These are phyloP conservation scores for Coniochaeta hoffmannii DNA, from an alignment of 2,329 filamentous ascomycete genomes.

Conservation along the genomic window DNA sequence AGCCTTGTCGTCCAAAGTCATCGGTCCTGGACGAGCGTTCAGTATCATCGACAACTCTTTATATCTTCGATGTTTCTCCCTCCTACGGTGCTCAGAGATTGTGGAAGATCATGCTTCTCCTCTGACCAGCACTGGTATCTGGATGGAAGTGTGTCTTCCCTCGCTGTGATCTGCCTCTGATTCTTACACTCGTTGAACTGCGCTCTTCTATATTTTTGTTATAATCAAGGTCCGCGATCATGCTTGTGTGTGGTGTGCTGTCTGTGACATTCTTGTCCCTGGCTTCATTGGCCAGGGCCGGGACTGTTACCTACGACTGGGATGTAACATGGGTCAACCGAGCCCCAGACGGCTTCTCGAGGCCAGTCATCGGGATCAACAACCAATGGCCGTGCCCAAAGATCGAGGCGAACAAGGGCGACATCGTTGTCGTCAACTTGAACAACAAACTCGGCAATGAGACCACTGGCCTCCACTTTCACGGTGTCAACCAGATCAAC, in stretches of 20 bases:
- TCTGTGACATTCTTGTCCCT: constrained; percentile 11
- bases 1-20: neutral
- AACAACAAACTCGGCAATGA: constrained; percentile 45
- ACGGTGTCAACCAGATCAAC: constrained; percentile 48
- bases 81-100: neutral
- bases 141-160: neutral
- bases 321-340: constrained; percentile 31
- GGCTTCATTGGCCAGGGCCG: constrained; percentile 18
- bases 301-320: constrained; percentile 29
- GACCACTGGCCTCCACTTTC: constrained; percentile 47
- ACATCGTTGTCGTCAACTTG: constrained; percentile 40
- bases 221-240: neutral
- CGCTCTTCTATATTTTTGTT: neutral
- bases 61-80: neutral
- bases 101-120: neutral
- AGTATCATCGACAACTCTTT: neutral
- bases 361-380: constrained; percentile 47
- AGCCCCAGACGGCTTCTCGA: constrained; percentile 26
- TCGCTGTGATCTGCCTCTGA: neutral
- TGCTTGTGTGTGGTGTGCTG: constrained; percentile 8
- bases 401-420: constrained; percentile 43
- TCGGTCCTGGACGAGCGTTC: neutral
- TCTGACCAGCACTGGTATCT: neutral
- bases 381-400: constrained; percentile 52
- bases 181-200: neutral